Conservation (phyloP, 1,284 basidiomycete genomes). For the Apiotrichum akiyoshidainum region DNA sequence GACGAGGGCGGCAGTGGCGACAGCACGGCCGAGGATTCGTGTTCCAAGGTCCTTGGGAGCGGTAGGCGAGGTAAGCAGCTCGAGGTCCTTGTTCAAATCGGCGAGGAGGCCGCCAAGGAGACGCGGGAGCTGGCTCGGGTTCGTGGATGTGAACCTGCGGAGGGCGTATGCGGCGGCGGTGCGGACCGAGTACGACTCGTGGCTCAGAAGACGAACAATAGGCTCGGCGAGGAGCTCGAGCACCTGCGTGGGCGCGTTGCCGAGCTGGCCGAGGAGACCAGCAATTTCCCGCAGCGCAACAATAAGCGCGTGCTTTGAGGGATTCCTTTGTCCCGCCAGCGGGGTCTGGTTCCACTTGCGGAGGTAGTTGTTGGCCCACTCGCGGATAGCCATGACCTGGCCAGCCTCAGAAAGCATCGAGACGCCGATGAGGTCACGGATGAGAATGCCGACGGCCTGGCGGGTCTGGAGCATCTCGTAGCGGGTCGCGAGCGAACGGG, state of each 20-base stretch:
- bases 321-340: constrained; percentile 77
- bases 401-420: constrained; percentile 87
- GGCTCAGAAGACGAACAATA: constrained; percentile 75
- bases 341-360: constrained; percentile 83
- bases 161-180: constrained; percentile 83
- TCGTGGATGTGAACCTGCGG: constrained; percentile 82
- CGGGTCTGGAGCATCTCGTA: constrained; percentile 74
- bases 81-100: constrained; percentile 65
- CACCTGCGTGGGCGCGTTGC: constrained; percentile 83
- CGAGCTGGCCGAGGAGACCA: constrained; percentile 80
- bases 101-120: constrained; percentile 79
- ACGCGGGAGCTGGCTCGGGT: constrained; percentile 77
- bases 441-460: constrained; percentile 68
- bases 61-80: constrained; percentile 58
- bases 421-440: constrained; percentile 81
- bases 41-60: constrained; percentile 68
- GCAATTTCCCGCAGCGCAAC: constrained; percentile 80
- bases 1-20: constrained; percentile 82
- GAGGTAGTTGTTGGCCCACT: constrained; percentile 73
- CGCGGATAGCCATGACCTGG: constrained; percentile 85
- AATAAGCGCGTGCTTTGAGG: constrained; percentile 67
- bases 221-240: constrained; percentile 87
- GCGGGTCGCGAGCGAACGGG: constrained; percentile 58
- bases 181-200: constrained; percentile 82
- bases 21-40: constrained; percentile 79